Percentiles rank a stretch among this genome's conserved stretches.
These are phyloP conservation scores for Ceratocystis lukuohia DNA, from an alignment of 2,329 filamentous ascomycete species.

Conservation along the genomic window DNA sequence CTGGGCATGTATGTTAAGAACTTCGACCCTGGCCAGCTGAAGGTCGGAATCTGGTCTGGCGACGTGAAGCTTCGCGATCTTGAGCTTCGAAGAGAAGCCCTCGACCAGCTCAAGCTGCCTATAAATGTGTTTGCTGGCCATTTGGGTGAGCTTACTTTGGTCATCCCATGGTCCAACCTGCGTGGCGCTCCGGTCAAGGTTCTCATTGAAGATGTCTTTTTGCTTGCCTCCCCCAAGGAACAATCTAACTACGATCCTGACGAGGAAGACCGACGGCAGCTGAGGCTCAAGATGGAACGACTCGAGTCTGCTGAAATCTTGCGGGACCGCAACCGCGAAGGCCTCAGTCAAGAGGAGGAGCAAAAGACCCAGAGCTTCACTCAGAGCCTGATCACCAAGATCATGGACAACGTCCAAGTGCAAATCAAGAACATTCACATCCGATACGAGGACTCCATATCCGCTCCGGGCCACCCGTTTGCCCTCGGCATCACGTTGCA, in stretches of 20 bases:
- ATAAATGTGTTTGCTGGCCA: conserved; percentile 95
- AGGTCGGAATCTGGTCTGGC: conserved; percentile 97
- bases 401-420: conserved; percentile 96
- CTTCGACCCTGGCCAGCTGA: conserved; percentile 94
- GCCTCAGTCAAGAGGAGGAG: conserved; percentile 87
- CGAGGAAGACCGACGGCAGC: conserved; percentile 74
- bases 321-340: conserved; percentile 83
- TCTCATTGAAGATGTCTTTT: conserved; percentile 90
- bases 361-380: conserved; percentile 98
- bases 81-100: conserved; percentile 81
- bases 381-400: conserved; percentile 84
- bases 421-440: conserved; percentile 97
- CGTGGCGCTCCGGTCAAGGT: conserved; percentile 88
- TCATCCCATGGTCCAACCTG: conserved; percentile 95
- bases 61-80: conserved; percentile 92
- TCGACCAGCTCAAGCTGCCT: conserved; percentile 91
- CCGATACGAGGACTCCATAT: conserved; percentile 94
- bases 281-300: conserved; percentile 97
- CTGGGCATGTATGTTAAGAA: conserved; percentile 99
- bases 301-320: conserved; percentile 90
- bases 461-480: conserved; percentile 87
- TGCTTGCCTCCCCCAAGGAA: conserved; percentile 88
- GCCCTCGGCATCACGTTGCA: conserved; percentile 83
- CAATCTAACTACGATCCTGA: conserved; percentile 86
- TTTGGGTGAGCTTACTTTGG: conserved; percentile 77